These are phyloP conservation scores for Macrotyloma uniflorum DNA, from an alignment of 306 rosid species.

Conservation along the genomic window DNA sequence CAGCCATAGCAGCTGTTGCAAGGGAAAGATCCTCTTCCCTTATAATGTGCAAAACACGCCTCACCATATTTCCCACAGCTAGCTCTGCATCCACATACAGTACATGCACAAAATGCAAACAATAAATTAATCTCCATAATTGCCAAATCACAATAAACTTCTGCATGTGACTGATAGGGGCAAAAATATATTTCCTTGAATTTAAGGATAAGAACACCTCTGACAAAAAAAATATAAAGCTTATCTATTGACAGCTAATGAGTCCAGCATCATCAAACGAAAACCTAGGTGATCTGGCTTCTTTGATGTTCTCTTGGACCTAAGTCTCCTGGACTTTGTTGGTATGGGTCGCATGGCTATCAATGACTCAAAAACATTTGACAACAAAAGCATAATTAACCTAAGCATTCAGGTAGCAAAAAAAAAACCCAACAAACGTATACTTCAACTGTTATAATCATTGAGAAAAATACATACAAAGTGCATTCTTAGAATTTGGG, in stretches of 20 bases:
- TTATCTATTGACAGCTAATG: too few species aligned
- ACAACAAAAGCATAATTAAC: neutral
- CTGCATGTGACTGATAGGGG: neutral
- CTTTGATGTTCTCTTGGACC: too few species aligned
- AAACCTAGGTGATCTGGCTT: too few species aligned
- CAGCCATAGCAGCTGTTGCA: conserved; percentile 83
- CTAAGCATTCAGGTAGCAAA: conserved; percentile 11
- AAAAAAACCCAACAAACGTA: conserved; percentile 8
- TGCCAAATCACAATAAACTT: conserved; percentile 14
- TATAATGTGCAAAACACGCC: conserved; percentile 94
- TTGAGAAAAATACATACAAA: neutral
- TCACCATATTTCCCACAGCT: conserved; percentile 96
- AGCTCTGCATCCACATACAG: conserved; percentile 68
- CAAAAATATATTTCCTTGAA: too few species aligned
- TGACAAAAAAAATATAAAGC: too few species aligned
- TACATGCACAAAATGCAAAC: conserved; percentile 35
- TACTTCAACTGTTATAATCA: neutral
- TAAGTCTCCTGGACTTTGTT: too few species aligned
- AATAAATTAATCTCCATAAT: conserved; percentile 20
- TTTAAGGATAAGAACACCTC: too few species aligned
- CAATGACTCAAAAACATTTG: neutral
- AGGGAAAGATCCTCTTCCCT: conserved; percentile 97
- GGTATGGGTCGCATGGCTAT: too few species aligned
- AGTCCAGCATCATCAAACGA: too few species aligned
- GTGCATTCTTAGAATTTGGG: neutral